Evolutionary conservation across 2,329 filamentous ascomycete species (phyloP).

Genomic region (Periglandula ipomoeae): DNA sequence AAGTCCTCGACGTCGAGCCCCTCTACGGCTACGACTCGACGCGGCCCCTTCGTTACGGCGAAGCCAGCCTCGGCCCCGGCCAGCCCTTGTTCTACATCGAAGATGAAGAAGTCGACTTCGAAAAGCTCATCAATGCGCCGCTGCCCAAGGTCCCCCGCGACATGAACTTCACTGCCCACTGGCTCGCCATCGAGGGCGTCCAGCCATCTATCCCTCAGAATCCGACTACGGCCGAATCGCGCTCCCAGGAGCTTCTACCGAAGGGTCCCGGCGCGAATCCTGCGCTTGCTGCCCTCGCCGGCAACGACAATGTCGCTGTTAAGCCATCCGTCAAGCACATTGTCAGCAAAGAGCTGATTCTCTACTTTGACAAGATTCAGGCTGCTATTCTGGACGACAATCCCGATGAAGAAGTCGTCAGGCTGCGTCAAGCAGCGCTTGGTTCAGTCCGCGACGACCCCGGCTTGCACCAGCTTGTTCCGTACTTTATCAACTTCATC

Average conservation of each 20-base stretch:
- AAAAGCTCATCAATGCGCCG: conserved; percentile 95
- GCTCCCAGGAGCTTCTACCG: conserved; percentile 75
- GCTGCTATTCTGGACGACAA: conserved; percentile 79
- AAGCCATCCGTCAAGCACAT: conserved; percentile 94
- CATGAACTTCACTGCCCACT: conserved; percentile 83
- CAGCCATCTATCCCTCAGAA: conserved; percentile 96
- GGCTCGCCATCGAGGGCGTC: conserved; percentile 95
- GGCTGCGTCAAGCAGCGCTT: conserved; percentile 73
- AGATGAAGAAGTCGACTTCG: conserved; percentile 97
- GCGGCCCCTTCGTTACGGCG: conserved; percentile 79
- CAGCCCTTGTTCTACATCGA: conserved; percentile 96
- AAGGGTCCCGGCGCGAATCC: conserved; percentile 86
- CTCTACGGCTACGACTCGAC: conserved; percentile 95
- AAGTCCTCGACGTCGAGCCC: conserved; percentile 84
- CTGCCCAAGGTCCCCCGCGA: conserved; percentile 91
- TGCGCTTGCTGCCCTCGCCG: conserved; percentile 69
- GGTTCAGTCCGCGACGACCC: conserved; percentile 82
- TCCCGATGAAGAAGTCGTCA: conserved; percentile 64
- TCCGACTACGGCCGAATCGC: conserved; percentile 75
- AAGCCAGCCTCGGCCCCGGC: conserved; percentile 85
- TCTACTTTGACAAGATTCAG: conserved; percentile 96
- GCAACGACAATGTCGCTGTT: conserved; percentile 73
- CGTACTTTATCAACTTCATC: conserved; percentile 94
- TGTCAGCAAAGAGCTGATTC: conserved; percentile 86
- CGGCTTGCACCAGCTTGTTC: conserved; percentile 87